Conservation (phyloP, 2,329 filamentous ascomycete species). For the Phaeosphaeria sp. region DNA sequence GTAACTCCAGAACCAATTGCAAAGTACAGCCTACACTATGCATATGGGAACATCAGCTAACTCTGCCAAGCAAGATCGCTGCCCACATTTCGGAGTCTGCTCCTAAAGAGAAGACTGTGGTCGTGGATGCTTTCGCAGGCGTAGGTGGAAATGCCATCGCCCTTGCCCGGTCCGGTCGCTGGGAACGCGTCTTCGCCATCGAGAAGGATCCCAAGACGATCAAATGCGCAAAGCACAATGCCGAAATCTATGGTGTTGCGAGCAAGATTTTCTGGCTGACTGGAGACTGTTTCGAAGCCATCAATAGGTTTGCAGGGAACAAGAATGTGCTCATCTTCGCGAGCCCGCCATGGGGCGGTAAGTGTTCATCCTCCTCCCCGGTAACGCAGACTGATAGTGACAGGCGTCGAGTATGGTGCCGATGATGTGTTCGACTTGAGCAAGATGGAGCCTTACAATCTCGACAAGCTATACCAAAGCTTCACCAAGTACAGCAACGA, state of each 20-base stretch:
- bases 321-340: constrained; percentile 69
- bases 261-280: constrained; percentile 84
- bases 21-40: constrained; percentile 57
- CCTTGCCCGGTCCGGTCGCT: constrained; percentile 82
- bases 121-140: constrained; percentile 90
- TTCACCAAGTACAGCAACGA: constrained; percentile 53
- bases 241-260: constrained; percentile 79
- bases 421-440: constrained; percentile 80
- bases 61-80: constrained; percentile 69
- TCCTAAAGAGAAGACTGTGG: constrained; percentile 63
- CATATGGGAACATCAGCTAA: constrained; percentile 8
- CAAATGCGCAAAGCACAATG: constrained; percentile 91
- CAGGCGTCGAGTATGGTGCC: constrained; percentile 67
- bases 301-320: constrained; percentile 61
- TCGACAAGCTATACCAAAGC: constrained; percentile 51
- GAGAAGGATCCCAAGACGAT: constrained; percentile 83
- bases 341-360: constrained; percentile 77
- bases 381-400: constrained; percentile 9
- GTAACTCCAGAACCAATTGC: constrained; percentile 94
- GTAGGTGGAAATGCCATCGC: constrained; percentile 94
- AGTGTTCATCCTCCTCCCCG: neutral
- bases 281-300: constrained; percentile 82
- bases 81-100: constrained; percentile 68
- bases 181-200: constrained; percentile 84
- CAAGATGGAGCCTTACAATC: constrained; percentile 88